These are phyloP conservation scores for Ascochyta viciae-villosae DNA, from an alignment of 2,329 filamentous ascomycete species.

Conservation along the genomic window DNA sequence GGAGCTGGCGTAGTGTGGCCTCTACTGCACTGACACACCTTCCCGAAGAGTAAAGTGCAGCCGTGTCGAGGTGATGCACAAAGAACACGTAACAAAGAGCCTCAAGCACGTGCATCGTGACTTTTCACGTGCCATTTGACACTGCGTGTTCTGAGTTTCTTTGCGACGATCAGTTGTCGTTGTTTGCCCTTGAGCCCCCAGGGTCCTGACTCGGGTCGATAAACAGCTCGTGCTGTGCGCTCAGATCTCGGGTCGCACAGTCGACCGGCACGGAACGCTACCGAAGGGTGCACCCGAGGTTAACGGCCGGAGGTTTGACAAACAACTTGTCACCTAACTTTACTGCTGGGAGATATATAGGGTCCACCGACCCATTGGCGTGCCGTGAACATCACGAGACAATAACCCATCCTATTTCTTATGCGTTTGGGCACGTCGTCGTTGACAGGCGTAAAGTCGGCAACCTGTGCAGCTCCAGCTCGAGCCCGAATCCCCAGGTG, in stretches of 20 bases:
- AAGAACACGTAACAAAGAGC: slow-evolving; percentile 5
- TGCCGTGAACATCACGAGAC: neutral
- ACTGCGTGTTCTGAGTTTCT: neutral
- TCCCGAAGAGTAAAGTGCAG: slow-evolving; percentile 9
- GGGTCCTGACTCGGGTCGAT: slow-evolving; percentile 24
- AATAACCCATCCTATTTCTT: neutral
- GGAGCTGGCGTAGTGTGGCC: slow-evolving; percentile 2
- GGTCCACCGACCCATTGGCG: slow-evolving; percentile 1
- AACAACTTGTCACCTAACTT: slow-evolving; percentile 18
- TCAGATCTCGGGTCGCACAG: slow-evolving; percentile 32
- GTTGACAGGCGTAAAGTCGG: slow-evolving; percentile 13
- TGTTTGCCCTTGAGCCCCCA: slow-evolving; percentile 2
- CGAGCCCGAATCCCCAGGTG: slow-evolving; percentile 5
- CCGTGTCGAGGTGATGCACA: slow-evolving; percentile 2
- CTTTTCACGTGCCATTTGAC: neutral
- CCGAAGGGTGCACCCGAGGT: slow-evolving; percentile 27
- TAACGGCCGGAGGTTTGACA: slow-evolving; percentile 12
- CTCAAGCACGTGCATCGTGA: slow-evolving; percentile 14
- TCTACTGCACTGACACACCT: slow-evolving; percentile 9
- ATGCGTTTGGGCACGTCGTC: neutral
- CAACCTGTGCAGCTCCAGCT: slow-evolving; percentile 5
- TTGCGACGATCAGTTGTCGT: slow-evolving; percentile 14
- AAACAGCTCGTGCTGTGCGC: slow-evolving; percentile 30
- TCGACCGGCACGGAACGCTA: slow-evolving; percentile 35
- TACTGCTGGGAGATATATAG: slow-evolving; percentile 2